phyloP scores from a whole-genome alignment of 495 filamentous ascomycete species.

The Darksidea phi region DNA sequence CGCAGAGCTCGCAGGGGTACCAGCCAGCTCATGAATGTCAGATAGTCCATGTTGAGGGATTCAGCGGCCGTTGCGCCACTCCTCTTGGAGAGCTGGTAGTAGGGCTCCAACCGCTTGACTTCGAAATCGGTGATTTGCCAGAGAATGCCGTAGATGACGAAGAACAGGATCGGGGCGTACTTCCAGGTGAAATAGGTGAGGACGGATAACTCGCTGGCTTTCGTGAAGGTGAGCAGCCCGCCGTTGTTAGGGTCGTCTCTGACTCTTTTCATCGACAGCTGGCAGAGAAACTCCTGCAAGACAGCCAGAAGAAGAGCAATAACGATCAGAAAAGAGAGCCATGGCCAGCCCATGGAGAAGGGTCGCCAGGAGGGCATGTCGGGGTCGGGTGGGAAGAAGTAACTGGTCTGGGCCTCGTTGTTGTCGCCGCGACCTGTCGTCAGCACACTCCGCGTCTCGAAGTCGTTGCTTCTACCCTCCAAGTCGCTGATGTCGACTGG shows the following conservation, averaged over 20 bases:
- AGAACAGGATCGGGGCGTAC: constrained; percentile 66
- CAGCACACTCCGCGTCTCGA: constrained; percentile 23
- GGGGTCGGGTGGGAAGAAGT: constrained; percentile 41
- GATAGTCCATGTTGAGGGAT: constrained; percentile 71
- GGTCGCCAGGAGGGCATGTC: constrained; percentile 69
- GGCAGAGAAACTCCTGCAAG: constrained; percentile 61
- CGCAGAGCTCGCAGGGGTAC: constrained; percentile 60
- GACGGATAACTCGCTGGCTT: constrained; percentile 52
- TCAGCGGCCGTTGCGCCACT: constrained; percentile 62
- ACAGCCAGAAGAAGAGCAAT: constrained; percentile 57
- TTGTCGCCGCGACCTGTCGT: constrained; percentile 3
- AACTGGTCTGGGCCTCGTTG: constrained; percentile 31
- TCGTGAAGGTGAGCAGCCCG: constrained; percentile 53
- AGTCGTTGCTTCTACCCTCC: constrained; percentile 12
- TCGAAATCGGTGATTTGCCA: constrained; percentile 76
- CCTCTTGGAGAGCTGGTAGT: constrained; percentile 67
- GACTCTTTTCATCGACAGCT: constrained; percentile 47
- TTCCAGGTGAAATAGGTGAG: constrained; percentile 66
- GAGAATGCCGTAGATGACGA: constrained; percentile 68
- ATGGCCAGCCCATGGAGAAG: constrained; percentile 66
- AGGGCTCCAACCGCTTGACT: constrained; percentile 70
- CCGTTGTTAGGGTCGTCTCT: constrained; percentile 23
- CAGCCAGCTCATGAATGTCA: constrained; percentile 61
- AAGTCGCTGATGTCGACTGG: constrained; percentile 29
- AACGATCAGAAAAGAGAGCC: constrained; percentile 56